Evolutionary conservation across 192 early-diverging fungal species (phyloP), one percentile per base, ranked within the genome.

Genomic region (Dispira simplex): DNA sequence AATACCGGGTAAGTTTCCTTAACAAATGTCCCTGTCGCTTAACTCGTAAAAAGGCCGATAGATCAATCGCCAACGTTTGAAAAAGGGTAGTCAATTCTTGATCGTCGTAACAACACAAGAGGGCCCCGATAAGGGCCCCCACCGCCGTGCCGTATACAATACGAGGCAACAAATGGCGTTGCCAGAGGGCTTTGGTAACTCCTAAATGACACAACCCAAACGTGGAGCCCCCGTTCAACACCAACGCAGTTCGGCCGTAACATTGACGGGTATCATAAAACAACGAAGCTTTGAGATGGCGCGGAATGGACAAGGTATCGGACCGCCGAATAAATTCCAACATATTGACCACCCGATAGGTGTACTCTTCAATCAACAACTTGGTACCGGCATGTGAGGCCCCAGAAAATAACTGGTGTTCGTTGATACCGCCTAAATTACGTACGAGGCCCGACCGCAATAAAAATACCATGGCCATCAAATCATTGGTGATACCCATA

Each of bases 171-270:
- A 90, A 72, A 28, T 81, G 81, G 23, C 67, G 72, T 63, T 90
- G 81, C 56, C 78, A 70, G 21, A 96, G 70, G 18, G 84, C 71
- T 46, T 88, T 91, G 46, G 87, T 69, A 5, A 91, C 90, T 28
- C 93, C 93, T 63, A 90, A 70, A 65, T 95, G 93, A 46, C 84
- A 79, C 55, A 91, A 80, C 1, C 85, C 91, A 75, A 92, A 83
- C n/a, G 87, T 85, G 0, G 85, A 90, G 26, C 93, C 93, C 21
- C 93, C 93, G 60, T 83, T 85, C n/a, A 96, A 77, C 46, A 91
- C 71, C 47, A 96, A 73, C 0, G 91, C 91, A 8, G 89, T 94
- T 27, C 92, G 73, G 3, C 93, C 93, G 71, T 86, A 60, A 8
- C 32, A 81, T 66, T 88, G 87, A 13, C 82, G 64, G 10, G 83